Base-by-base conservation (phyloP, 768 basidiomycete genomes). In the Suillus subaureus region DNA sequence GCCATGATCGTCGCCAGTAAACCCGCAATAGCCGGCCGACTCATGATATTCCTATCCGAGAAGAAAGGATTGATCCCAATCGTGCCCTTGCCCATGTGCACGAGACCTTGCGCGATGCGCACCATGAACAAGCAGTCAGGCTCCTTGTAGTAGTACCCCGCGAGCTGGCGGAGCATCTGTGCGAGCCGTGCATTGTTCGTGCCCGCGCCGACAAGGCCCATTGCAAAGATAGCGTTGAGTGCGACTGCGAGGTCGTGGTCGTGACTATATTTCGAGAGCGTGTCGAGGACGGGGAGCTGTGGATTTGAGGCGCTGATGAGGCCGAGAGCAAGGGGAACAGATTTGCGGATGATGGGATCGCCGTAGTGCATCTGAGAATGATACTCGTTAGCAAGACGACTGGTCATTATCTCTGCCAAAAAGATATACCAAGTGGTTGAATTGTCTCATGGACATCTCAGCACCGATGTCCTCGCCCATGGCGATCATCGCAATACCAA, bases 81-180 rank as follows among this genome's bases (percentile, higher is more conserved):
- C 16, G 96, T 98, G 42, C 97, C 97, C 79, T 99, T 99, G 77
- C 97, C 97, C 96, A 99, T 96, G 77, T 98, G 95, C n/a, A 98
- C 92, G 71, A 99, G 79, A 23, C 97, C 97, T 78, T 98, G 92
- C 3, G 97, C 94, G 65, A 99, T 88, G 63, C 97, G 89, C 23
- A 98, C 96, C 84, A 94, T 92, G 78, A 99, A 99, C 71, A 98
- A 78, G 74, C 94, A 97, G 73, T 99, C 96, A 0, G 96, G 89
- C 78, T 99, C 97, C 76, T 98, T 98, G 79, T 92, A 86, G 79
- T 99, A 99, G 81, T 99, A 99, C n/a, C 93, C 93, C 13, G 97
- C 96, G 5, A 99, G 85, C 74, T 96, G 95, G 49, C 97, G 85
- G 39, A 99, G 86, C 97, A 99, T 97, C 79, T 99, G 97, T 15